Conservation (phyloP, 352 stramenopile genomes). For the Globisporangium echinulatum region DNA sequence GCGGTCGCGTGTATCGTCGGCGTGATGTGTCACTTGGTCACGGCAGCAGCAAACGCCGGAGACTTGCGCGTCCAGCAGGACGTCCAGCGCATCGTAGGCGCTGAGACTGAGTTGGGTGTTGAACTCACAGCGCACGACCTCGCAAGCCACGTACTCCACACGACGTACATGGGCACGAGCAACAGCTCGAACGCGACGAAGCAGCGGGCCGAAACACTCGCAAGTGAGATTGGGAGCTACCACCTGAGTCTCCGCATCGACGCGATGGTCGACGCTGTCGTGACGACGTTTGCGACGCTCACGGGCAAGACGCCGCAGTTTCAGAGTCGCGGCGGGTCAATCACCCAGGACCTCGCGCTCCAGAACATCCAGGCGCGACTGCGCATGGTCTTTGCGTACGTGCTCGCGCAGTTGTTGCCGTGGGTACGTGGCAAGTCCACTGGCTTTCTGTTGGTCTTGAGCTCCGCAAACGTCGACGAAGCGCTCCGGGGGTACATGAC, state of each 20-base stretch:
- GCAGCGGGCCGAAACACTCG: conserved; percentile 86
- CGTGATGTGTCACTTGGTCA: conserved; percentile 96
- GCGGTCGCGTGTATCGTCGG: conserved; percentile 96
- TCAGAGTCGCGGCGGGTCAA: conserved; percentile 81
- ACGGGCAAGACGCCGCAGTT: conserved; percentile 91
- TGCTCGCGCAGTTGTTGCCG: conserved; percentile 96
- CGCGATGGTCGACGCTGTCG: conserved; percentile 88
- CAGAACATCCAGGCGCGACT: conserved; percentile 98
- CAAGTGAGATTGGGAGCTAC: conserved; percentile 92
- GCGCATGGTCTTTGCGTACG: conserved; percentile 97
- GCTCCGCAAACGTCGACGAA: conserved; percentile 98
- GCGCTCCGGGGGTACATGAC: conserved; percentile 98
- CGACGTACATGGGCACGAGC: conserved; percentile 97
- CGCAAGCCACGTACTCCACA: conserved; percentile 92
- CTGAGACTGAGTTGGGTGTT: conserved; percentile 39
- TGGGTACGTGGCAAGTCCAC: conserved; percentile 90
- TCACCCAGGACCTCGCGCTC: conserved; percentile 94
- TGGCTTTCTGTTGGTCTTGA: conserved; percentile 97
- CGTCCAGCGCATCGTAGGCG: conserved; percentile 82
- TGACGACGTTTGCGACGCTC: conserved; percentile 69
- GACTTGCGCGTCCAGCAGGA: conserved; percentile 77
- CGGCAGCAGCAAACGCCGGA: conserved; percentile 73
- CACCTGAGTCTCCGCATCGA: conserved; percentile 96
- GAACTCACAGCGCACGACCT: conserved; percentile 83
- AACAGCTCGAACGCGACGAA: conserved; percentile 93